Conservation (phyloP, 2,329 filamentous ascomycete species). For the Botryotinia narcissicola region DNA sequence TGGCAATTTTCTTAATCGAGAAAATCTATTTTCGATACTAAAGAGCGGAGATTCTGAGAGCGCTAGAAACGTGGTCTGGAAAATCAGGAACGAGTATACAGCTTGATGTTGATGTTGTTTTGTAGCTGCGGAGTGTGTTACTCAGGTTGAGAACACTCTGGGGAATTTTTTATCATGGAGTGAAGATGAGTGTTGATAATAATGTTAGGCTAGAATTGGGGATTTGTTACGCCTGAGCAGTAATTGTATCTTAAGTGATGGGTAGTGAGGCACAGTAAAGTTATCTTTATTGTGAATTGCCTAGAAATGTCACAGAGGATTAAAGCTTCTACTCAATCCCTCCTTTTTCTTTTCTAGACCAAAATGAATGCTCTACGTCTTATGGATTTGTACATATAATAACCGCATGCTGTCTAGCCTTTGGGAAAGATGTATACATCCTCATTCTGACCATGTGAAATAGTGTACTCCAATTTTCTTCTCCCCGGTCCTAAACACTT, state of each 20-base stretch:
- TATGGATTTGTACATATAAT: too few species aligned
- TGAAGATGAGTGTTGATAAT: not conserved
- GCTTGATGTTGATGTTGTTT: not conserved
- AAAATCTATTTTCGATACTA: too few species aligned
- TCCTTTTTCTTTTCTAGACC: fast-evolving
- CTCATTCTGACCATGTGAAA: too few species aligned
- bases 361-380: too few species aligned
- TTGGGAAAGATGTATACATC: too few species aligned
- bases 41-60: too few species aligned
- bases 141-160: not conserved
- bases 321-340: not conserved
- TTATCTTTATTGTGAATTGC: not conserved
- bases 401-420: too few species aligned
- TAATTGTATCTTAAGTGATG: fast-evolving
- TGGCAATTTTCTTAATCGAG: fast-evolving
- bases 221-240: not conserved
- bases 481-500: too few species aligned
- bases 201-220: fast-evolving
- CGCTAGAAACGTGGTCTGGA: not conserved
- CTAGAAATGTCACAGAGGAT: not conserved
- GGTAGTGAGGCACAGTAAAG: not conserved
- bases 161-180: too few species aligned
- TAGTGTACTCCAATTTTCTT: too few species aligned
- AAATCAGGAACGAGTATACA: not conserved
- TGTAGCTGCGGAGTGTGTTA: not conserved